Conservation (phyloP, 1,139 yeast genomes). For the Arxiozyma slooffiae region DNA sequence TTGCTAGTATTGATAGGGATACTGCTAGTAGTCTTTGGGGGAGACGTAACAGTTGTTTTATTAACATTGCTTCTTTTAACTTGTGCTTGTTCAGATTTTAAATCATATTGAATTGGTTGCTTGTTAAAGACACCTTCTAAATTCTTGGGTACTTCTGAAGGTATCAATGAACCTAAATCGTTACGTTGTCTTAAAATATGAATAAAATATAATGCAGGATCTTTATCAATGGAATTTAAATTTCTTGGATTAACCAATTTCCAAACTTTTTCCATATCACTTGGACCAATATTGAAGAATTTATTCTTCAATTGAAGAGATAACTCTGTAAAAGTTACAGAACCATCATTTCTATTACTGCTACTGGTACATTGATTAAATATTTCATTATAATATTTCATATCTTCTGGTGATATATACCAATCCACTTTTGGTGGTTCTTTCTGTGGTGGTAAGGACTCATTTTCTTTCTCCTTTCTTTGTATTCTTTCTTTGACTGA, state of each 20-base stretch:
- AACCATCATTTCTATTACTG: constrained; percentile 67
- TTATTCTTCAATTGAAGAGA: constrained; percentile 54
- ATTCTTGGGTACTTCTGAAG: constrained; percentile 90
- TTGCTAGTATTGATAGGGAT: no score
- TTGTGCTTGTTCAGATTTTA: constrained; percentile 44
- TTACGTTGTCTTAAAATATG: constrained; percentile 88
- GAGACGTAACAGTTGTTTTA: constrained; percentile 19
- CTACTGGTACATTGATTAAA: constrained; percentile 48
- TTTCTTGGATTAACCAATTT: constrained; percentile 85
- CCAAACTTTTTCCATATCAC: constrained; percentile 92
- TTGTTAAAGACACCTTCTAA: constrained; percentile 85
- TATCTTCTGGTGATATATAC: constrained; percentile 89
- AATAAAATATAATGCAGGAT: constrained; percentile 78
- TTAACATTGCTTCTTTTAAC: constrained; percentile 23
- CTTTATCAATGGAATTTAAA: constrained; percentile 81
- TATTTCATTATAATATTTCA: constrained; percentile 65
- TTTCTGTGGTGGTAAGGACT: constrained; percentile 18
- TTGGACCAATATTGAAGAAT: constrained; percentile 61
- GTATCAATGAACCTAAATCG: constrained; percentile 68
- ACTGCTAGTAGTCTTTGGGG: not conserved
- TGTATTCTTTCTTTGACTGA: constrained; percentile 46
- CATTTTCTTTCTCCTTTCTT: constrained; percentile 40
- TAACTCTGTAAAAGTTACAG: constrained; percentile 66
- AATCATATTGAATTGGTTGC: constrained; percentile 68
- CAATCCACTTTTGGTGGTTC: constrained; percentile 60